Evolutionary conservation across 129 eudicot species (phyloP), one percentile per base, ranked within the genome.

Genomic region (Sambucus nigra): DNA sequence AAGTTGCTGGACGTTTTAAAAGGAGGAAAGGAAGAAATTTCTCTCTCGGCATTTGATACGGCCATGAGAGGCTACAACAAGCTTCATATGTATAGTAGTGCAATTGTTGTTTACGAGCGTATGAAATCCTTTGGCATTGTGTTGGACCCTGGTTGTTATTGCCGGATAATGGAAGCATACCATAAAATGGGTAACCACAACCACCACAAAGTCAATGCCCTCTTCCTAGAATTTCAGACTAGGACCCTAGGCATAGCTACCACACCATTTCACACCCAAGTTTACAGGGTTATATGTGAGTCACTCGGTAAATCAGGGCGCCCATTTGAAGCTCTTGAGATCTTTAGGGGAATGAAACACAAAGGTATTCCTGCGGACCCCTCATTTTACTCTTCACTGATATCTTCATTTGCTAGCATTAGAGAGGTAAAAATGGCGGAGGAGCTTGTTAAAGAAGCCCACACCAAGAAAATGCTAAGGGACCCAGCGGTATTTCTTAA

Each of bases 31-130:
- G 39, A 62, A 56, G 63, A 59, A 49, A 67, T 78, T 70, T 82
- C 94, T 28, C 65, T 75, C 68, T 50, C 52, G 51, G 82, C 76
- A 26, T 76, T 76, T 49, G 83, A 79, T 61, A 53, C 87, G 14
- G 95, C 99, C 23, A 73, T 91, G 89, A 82, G 68, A 74, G 73
- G 82, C 15, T 91, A 71, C 71, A 91, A 86, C 52, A 80, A 86
- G 82, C 75, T 91, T 71, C 95, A 91, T 68, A 85, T 91, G 99
- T 85, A 79, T 45, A 69, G 87, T 50, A 77, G 81, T 55, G 66
- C 88, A 7, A 46, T 76, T 53, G 63, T 42, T 26, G 51, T 75
- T 53, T 82, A 69, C 51, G 73, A 79, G 45, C 45, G 60, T 35
- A 82, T 82, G 95, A 82, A 70, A 65, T 82, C 79, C 17, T 29